These are phyloP conservation scores for Fermentozyma sake DNA, from an alignment of 1,139 yeast species.

Conservation along the genomic window DNA sequence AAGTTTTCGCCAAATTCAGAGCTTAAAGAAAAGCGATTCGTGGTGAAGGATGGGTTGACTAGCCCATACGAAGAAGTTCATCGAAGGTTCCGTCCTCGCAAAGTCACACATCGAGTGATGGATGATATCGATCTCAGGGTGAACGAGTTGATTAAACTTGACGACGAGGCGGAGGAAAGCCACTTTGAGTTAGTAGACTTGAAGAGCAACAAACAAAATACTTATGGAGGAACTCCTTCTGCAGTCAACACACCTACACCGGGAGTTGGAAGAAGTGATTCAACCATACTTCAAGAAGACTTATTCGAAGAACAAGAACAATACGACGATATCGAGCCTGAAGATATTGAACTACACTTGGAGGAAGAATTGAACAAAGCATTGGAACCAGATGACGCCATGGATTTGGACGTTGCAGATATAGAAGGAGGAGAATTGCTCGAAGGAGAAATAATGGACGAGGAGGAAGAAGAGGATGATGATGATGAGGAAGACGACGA, in stretches of 20 bases:
- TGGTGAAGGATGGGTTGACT: constrained; percentile 74
- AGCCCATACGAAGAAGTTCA: constrained; percentile 59
- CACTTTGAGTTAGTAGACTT: constrained; percentile 74
- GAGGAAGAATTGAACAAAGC: constrained; percentile 43
- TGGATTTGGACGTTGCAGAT: constrained; percentile 11
- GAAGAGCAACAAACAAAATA: constrained; percentile 12
- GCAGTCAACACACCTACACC: constrained; percentile 20
- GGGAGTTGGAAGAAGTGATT: constrained; percentile 4
- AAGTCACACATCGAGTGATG: constrained; percentile 47
- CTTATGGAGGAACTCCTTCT: constrained; percentile 19
- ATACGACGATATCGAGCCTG: constrained; percentile 11
- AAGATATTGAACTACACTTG: constrained; percentile 18
- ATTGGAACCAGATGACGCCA: constrained; percentile 18
- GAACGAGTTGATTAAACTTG: constrained; percentile 68
- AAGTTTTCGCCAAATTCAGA: constrained; percentile 39
- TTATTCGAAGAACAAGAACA: too few relatives aligned
- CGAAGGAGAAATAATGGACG: constrained; percentile 16
- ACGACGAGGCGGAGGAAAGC: constrained; percentile 80
- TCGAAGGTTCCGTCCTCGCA: constrained; percentile 48
- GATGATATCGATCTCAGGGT: constrained; percentile 74
- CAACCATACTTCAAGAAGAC: constrained; percentile 3
- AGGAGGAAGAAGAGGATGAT: constrained; percentile 21
- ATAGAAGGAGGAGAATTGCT: constrained; percentile 12
- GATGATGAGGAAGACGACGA: constrained; percentile 27
- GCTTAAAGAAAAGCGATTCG: constrained; percentile 37